phyloP scores from a whole-genome alignment of 2,329 filamentous ascomycete genomes.

The Didymella keratinophila region DNA sequence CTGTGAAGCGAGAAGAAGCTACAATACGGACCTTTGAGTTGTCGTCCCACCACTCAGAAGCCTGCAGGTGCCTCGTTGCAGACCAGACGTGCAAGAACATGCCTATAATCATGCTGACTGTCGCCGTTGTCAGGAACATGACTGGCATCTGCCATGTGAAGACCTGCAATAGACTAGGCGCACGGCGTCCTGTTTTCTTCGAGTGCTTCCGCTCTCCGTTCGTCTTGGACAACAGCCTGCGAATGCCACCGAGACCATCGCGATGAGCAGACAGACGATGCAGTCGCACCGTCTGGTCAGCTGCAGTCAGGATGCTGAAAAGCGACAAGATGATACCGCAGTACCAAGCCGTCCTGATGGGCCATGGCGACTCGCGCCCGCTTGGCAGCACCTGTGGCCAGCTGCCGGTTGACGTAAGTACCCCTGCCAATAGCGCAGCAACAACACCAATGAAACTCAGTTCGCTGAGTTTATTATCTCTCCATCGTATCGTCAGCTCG shows the following conservation, averaged over 20 bases:
- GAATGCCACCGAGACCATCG: constrained; percentile 49
- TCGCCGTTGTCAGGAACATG: constrained; percentile 47
- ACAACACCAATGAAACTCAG: constrained; percentile 55
- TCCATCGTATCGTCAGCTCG: constrained; percentile 50
- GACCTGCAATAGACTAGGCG: constrained; percentile 42
- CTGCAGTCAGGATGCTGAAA: constrained; percentile 58
- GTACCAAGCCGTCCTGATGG: constrained; percentile 54
- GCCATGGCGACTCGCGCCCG: constrained; percentile 51
- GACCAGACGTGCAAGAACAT: constrained; percentile 52
- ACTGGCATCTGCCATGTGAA: constrained; percentile 52
- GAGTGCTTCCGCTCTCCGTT: constrained; percentile 31
- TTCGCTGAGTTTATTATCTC: constrained; percentile 52
- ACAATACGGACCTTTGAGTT: constrained; percentile 35
- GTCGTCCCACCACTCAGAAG: constrained; percentile 41
- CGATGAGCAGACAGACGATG: constrained; percentile 54
- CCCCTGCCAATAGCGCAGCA: constrained; percentile 42
- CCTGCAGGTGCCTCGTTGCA: constrained; percentile 36
- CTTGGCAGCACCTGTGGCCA: constrained; percentile 55
- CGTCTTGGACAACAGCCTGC: constrained; percentile 43
- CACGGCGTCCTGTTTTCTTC: constrained; percentile 22
- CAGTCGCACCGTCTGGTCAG: constrained; percentile 54
- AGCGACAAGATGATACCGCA: constrained; percentile 59
- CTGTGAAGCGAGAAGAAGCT: neutral
- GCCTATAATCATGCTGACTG: constrained; percentile 50
- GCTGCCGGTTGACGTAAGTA: constrained; percentile 54